A percentile compares a stretch with the other conserved stretches of the same genome.
These are phyloP conservation scores for Megacollybia marginata DNA, from an alignment of 768 basidiomycete species.

Conservation along the genomic window DNA sequence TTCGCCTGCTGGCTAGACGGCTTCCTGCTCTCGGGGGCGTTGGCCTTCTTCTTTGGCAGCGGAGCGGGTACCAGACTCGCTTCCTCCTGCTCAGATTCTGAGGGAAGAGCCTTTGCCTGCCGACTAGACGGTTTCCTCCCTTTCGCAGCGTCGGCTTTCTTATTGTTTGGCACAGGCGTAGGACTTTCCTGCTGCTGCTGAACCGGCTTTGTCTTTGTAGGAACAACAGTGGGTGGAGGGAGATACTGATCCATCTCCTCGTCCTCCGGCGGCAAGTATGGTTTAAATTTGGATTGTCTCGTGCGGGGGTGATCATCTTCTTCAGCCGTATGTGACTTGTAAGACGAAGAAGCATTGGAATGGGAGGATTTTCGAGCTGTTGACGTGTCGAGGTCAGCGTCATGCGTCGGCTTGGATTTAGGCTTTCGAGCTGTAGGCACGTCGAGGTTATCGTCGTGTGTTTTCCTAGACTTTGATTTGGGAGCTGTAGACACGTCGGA, in stretches of 20 bases:
- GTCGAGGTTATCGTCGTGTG: neutral
- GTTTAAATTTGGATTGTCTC: neutral
- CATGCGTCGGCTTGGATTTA: neutral
- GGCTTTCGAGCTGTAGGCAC: neutral
- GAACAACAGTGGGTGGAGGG: constrained; percentile 4
- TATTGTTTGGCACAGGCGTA: constrained; percentile 2
- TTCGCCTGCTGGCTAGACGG: constrained; percentile 1
- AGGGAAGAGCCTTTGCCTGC: constrained; percentile 1
- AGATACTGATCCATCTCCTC: constrained; percentile 11
- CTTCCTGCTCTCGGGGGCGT: constrained; percentile 1
- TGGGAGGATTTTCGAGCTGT: too few relatives aligned
- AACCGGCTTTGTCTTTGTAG: neutral
- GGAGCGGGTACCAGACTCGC: neutral
- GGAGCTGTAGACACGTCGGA: neutral
- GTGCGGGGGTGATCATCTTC: neutral
- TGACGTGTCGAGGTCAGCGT: neutral
- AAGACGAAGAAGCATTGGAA: too few relatives aligned
- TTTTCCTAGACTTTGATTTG: neutral
- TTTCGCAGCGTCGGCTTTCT: constrained; percentile 1
- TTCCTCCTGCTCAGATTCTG: neutral
- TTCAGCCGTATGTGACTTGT: neutral
- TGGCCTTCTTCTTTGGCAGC: neutral
- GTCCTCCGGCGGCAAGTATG: constrained; percentile 5
- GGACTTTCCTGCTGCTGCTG: neutral
- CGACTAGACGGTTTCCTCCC: constrained; percentile 1